A percentile compares a stretch with the other conserved stretches of the same genome.
Conservation (phyloP, 2,329 filamentous ascomycete species). For the Davidsoniella eucalypti region DNA sequence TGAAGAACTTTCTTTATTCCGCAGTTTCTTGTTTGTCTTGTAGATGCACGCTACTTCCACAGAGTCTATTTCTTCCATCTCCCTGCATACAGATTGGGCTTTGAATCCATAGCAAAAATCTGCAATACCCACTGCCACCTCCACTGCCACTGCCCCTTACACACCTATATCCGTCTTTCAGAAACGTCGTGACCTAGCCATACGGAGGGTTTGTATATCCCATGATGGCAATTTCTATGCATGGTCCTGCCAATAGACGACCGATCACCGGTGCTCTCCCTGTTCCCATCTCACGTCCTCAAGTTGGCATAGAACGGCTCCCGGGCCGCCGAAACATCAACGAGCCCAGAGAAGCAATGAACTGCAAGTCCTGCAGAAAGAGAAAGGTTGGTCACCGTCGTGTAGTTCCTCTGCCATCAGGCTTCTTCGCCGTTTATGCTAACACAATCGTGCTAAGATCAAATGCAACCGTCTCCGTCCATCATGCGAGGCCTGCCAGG, state of each 20-base stretch:
- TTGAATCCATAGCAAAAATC: no score
- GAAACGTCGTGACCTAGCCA: no score
- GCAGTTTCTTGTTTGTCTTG: background rate
- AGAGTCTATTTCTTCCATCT: no score
- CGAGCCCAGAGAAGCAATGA: conserved; percentile 80
- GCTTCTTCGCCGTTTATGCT: background rate
- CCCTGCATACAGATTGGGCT: no score
- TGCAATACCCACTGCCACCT: no score
- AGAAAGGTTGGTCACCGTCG: conserved; percentile 50
- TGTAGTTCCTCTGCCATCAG: background rate
- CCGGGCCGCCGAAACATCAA: conserved; percentile 52
- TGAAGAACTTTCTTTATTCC: background rate
- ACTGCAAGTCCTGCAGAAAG: conserved; percentile 87
- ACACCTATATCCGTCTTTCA: no score
- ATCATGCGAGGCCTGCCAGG: conserved; percentile 74
- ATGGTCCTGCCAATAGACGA: conserved; percentile 26
- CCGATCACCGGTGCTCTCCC: conserved; percentile 29
- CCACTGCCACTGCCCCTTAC: no score
- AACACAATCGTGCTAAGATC: conserved; percentile 40
- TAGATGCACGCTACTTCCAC: conserved; percentile 5
- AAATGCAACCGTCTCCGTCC: conserved; percentile 79
- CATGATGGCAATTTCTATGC: conserved; percentile 16
- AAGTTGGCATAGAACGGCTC: conserved; percentile 67
- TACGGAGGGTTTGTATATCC: no score
- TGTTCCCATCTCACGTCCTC: conserved; percentile 50